Conservation (phyloP, 805 yeast species). For the Ogataea henricii region DNA sequence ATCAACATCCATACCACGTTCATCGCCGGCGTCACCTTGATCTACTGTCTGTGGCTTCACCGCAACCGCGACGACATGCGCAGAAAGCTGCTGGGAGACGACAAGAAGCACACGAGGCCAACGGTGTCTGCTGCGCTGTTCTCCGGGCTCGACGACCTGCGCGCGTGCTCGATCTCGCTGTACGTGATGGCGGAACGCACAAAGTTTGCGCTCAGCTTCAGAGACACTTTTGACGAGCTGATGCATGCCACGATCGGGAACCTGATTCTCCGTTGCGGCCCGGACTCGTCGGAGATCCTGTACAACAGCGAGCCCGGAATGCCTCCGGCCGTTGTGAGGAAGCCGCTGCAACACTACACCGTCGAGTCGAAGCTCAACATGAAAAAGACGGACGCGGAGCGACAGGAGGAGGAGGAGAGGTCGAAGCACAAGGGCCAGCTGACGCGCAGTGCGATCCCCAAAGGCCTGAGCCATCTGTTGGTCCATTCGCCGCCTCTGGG, state of each 20-base stretch:
- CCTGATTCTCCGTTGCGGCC: slow-evolving; percentile 62
- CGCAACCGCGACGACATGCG: slow-evolving; percentile 61
- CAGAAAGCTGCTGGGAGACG: slow-evolving; percentile 55
- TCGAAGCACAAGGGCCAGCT: slow-evolving; percentile 51
- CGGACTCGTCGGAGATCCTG: slow-evolving; percentile 59
- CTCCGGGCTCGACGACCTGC: slow-evolving; percentile 59
- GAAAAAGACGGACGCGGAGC: slow-evolving; percentile 39
- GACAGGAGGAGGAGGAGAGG: slow-evolving; percentile 49
- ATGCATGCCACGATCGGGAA: slow-evolving; percentile 67
- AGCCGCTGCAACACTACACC: slow-evolving; percentile 40
- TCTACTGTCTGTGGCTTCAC: slow-evolving; percentile 67
- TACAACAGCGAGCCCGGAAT: slow-evolving; percentile 49
- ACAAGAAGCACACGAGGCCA: slow-evolving; percentile 61
- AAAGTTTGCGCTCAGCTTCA: slow-evolving; percentile 57
- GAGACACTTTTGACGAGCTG: slow-evolving; percentile 69
- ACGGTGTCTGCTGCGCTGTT: slow-evolving; percentile 53
- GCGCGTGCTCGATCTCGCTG: slow-evolving; percentile 64
- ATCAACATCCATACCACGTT: slow-evolving; percentile 68
- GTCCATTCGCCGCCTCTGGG: slow-evolving; percentile 40
- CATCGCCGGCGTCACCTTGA: slow-evolving; percentile 67
- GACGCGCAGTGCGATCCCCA: slow-evolving; percentile 54
- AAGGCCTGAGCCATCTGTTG: slow-evolving; percentile 52
- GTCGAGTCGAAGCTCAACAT: slow-evolving; percentile 34
- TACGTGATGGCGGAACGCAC: slow-evolving; percentile 70
- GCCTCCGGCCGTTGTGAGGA: slow-evolving; percentile 61